phyloP scores from a whole-genome alignment of 768 basidiomycete species.

The Podaxis sp. region DNA sequence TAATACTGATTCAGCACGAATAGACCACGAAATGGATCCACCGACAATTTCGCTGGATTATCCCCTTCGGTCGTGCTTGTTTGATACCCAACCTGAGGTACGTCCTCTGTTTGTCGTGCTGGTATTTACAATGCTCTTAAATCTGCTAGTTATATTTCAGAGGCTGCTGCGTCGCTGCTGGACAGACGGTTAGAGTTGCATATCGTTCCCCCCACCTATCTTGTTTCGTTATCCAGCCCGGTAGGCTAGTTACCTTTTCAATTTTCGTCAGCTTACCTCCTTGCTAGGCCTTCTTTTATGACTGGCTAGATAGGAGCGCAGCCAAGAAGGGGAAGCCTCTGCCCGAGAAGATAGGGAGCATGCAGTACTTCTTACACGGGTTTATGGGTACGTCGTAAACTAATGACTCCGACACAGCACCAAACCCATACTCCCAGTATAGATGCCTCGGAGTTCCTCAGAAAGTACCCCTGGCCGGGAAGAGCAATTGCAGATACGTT shows the following conservation, averaged over 20 bases:
- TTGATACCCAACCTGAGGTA: constrained; percentile 87
- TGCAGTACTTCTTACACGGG: constrained; percentile 86
- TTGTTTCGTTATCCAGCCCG: constrained; percentile 78
- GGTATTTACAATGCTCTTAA: not conserved
- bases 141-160: constrained; percentile 69
- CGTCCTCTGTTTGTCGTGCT: constrained; percentile 5
- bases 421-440: not conserved
- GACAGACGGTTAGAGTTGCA: constrained; percentile 69
- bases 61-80: constrained; percentile 86
- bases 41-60: constrained; percentile 83
- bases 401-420: not conserved
- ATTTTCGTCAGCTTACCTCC: constrained; percentile 1
- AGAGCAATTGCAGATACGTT: constrained; percentile 81
- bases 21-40: constrained; percentile 90
- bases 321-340: constrained; percentile 80
- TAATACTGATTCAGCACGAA: not conserved
- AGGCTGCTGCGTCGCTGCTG: constrained; percentile 83
- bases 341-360: constrained; percentile 86
- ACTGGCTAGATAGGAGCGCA: constrained; percentile 82
- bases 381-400: constrained; percentile 50
- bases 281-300: constrained; percentile 82
- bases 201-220: constrained; percentile 83
- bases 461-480: constrained; percentile 85
- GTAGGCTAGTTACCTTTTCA: constrained; percentile 30
- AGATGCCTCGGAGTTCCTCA: constrained; percentile 87